Percentiles rank a stretch among this genome's conserved stretches.
These are phyloP conservation scores for Acer negundo DNA, from an alignment of 345 rosid genomes.

Conservation along the genomic window DNA sequence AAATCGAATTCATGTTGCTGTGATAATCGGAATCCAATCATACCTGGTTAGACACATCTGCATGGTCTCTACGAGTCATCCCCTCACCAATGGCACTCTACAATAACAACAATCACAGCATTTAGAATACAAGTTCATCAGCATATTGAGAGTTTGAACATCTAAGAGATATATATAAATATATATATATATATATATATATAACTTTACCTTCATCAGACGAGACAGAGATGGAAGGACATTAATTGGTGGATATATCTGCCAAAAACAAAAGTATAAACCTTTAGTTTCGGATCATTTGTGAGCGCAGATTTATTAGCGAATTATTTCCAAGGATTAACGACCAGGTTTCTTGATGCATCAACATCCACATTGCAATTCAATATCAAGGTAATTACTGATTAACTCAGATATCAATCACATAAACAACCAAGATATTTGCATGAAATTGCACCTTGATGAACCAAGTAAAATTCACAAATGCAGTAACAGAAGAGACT, in stretches of 20 bases:
- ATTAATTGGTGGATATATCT: constrained; percentile 98
- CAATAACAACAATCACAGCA: constrained; percentile 5
- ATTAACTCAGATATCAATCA: not conserved
- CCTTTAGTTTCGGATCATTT: constrained; percentile 9
- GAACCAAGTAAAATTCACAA: not conserved
- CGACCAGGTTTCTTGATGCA: not conserved
- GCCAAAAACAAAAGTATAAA: constrained; percentile 29
- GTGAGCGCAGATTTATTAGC: not conserved
- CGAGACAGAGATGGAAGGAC: constrained; percentile 99
- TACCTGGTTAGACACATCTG: constrained; percentile 96
- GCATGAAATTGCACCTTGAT: not conserved
- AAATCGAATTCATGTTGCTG: not conserved
- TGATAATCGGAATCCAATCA: constrained; percentile 10
- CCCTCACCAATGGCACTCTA: constrained; percentile 99
- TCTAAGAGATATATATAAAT: not conserved
- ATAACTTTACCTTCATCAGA: constrained; percentile 76
- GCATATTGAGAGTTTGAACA: constrained; percentile 9
- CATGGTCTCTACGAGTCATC: constrained; percentile 90
- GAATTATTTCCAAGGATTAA: not conserved
- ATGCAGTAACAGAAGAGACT: not conserved
- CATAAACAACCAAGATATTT: not conserved
- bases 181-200: too few species aligned
- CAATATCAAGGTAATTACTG: not conserved
- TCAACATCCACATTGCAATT: not conserved
- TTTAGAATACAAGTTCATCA: not conserved